Base-by-base conservation (phyloP, 106 monocot species). In the Allium sativum region DNA sequence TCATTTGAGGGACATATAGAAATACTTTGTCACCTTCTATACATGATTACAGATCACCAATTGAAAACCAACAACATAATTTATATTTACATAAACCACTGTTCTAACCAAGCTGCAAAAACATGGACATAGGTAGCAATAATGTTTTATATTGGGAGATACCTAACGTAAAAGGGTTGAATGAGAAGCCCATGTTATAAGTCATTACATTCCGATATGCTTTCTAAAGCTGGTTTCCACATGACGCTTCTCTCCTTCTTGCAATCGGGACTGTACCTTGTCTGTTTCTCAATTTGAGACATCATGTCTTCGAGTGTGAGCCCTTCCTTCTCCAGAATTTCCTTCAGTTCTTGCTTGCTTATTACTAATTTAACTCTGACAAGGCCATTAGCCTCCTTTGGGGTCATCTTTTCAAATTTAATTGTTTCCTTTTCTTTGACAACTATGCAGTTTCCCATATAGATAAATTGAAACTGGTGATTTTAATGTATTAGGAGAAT, bases 401-500 rank as follows among this genome's bases (percentile, higher is more conserved):
- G 11, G 8, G 11, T 11, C 48, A 50, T 15, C 48, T 50, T 50
- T 55, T 55, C 18, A 15, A 55, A 17, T 7, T 50, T 50, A 15
- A 50, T 3, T 15, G 11, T 50, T 15, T 50, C 48, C 58, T 58
- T 58, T 12, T 71, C 56, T 13, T 66, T 57, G 45, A 67, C 50
- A 66, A 72, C 40, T 14, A 86, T 56, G 67, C 76, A 80, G 46
- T 88, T 88, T 43, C 87, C 83, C 87, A 88, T 86, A 40, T 4
- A 13, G 18, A 31, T 55, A 55, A 17, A 55, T 55, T 55, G 18
- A 16, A 18, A 17, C 18, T 55, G 55, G 31, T 31, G 31, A 31
- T 31, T 31, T 31, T 31, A 31, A 31, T 31, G 31, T 3, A 31
- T 31, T 31, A 3, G 31, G 1, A 31, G 31, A 5, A 31, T 31